Percentiles rank a stretch among this genome's conserved stretches.
phyloP scores from a whole-genome alignment of 75 land plant species.

The Pinus albicaulis region DNA sequence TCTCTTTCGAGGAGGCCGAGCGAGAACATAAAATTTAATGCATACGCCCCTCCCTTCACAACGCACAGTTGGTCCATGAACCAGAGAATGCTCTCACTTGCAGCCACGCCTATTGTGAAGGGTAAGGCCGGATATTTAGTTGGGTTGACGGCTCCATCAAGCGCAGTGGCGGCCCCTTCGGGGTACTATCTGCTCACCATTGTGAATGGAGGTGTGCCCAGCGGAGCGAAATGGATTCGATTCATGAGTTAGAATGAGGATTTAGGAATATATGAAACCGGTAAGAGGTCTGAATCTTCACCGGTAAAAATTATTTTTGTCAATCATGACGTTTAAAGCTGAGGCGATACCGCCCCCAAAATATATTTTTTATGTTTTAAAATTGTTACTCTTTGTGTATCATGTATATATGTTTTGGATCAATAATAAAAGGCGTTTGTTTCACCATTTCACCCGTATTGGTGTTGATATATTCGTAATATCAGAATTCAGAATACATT shows the following conservation, averaged over 20 bases:
- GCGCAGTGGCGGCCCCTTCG: constrained; percentile 45
- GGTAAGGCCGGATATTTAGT: neutral
- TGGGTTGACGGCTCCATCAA: constrained; percentile 41
- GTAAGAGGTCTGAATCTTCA: too few relatives aligned
- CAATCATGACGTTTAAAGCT: too few relatives aligned
- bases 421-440: too few relatives aligned
- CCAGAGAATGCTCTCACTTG: constrained; percentile 60
- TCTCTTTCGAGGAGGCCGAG: constrained; percentile 5
- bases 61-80: constrained; percentile 60
- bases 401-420: too few relatives aligned
- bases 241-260: neutral
- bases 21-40: constrained; percentile 5
- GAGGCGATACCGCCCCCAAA: too few relatives aligned
- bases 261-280: too few relatives aligned
- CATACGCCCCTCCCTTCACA: constrained; percentile 48
- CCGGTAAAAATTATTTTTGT: too few relatives aligned
- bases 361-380: too few relatives aligned
- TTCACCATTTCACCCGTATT: too few relatives aligned
- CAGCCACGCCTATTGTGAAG: neutral
- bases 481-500: too few relatives aligned
- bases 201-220: constrained; percentile 43
- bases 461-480: too few relatives aligned
- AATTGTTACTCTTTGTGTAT: too few relatives aligned
- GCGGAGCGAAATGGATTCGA: constrained; percentile 43
- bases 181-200: constrained; percentile 56